A percentile compares a stretch with the other conserved stretches of the same genome.
These are phyloP conservation scores for Jaltomata sinuosa DNA, from an alignment of 257 asterid genomes.

Conservation along the genomic window DNA sequence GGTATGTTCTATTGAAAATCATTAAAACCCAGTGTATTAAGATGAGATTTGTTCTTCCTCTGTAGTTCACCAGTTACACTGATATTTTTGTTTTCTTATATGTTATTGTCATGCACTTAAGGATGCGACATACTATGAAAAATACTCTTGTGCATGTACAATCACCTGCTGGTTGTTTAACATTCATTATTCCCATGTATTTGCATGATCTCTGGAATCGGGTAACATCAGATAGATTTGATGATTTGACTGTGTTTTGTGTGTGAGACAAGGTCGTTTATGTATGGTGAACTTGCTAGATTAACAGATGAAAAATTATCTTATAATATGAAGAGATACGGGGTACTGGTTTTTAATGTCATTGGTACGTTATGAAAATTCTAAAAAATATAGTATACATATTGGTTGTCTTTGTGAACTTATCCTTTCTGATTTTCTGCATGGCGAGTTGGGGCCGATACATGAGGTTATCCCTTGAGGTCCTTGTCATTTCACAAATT, in stretches of 20 bases:
- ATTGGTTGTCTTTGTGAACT: not conserved
- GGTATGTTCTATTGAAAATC: slow-evolving; percentile 25
- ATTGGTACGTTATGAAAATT: not conserved
- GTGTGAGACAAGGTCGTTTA: not conserved
- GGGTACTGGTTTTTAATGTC: not conserved
- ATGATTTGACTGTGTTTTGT: not conserved
- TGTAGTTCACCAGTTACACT: not conserved
- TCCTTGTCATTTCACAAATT: not conserved
- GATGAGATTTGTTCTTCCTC: not conserved
- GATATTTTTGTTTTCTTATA: not conserved
- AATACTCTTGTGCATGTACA: not conserved
- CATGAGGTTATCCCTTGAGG: not conserved
- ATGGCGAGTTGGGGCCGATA: not conserved
- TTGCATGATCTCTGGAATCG: not conserved
- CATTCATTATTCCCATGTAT: not conserved
- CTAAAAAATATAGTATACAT: not conserved
- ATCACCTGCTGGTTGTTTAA: not conserved
- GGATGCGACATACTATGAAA: not conserved
- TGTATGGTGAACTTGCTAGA: not conserved
- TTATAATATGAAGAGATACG: not conserved
- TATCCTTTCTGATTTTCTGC: not conserved
- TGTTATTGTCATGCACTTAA: not conserved
- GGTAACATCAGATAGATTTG: not conserved
- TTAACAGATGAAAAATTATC: not conserved
- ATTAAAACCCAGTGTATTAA: too few relatives aligned